phyloP scores from a whole-genome alignment of 768 basidiomycete genomes.

The Boletus vermiculosoides region DNA sequence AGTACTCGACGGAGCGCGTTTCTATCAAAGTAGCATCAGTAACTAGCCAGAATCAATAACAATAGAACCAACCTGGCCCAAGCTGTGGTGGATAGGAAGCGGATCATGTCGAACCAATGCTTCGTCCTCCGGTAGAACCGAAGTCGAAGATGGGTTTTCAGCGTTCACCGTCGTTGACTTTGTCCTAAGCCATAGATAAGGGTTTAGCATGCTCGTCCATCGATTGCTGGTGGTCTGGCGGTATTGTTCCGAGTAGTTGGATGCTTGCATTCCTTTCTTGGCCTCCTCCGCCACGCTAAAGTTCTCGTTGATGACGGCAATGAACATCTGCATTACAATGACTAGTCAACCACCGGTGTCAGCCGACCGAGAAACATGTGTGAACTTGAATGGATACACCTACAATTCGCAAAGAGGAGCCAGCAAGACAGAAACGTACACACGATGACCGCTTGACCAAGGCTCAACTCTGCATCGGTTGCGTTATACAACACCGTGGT shows the following conservation, averaged over 20 bases:
- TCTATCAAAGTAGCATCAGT: slow-evolving; percentile 23
- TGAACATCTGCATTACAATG: slow-evolving; percentile 92
- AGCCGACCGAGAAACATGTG: not conserved
- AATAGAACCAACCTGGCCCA: slow-evolving; percentile 29
- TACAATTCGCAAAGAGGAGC: slow-evolving; percentile 92
- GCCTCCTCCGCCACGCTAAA: slow-evolving; percentile 90
- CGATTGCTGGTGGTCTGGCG: slow-evolving; percentile 43
- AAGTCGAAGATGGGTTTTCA: slow-evolving; percentile 65
- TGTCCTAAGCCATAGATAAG: slow-evolving; percentile 79
- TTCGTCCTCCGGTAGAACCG: slow-evolving; percentile 80
- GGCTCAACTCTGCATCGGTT: slow-evolving; percentile 55
- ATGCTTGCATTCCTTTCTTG: slow-evolving; percentile 79
- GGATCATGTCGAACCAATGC: slow-evolving; percentile 62
- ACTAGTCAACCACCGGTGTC: slow-evolving; percentile 44
- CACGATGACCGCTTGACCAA: slow-evolving; percentile 68
- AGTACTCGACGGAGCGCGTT: slow-evolving; percentile 14
- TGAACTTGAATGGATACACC: slow-evolving; percentile 27
- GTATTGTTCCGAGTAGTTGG: slow-evolving; percentile 60
- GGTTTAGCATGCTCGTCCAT: slow-evolving; percentile 83
- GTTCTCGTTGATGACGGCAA: slow-evolving; percentile 96
- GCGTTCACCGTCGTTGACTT: slow-evolving; percentile 72
- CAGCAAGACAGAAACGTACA: slow-evolving; percentile 75
- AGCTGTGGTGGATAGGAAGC: slow-evolving; percentile 35
- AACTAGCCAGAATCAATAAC: not conserved
- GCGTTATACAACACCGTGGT: slow-evolving; percentile 67